Evolutionary conservation across 1,139 yeast genomes (phyloP).

Genomic region (Arxiozyma heterogenica): DNA sequence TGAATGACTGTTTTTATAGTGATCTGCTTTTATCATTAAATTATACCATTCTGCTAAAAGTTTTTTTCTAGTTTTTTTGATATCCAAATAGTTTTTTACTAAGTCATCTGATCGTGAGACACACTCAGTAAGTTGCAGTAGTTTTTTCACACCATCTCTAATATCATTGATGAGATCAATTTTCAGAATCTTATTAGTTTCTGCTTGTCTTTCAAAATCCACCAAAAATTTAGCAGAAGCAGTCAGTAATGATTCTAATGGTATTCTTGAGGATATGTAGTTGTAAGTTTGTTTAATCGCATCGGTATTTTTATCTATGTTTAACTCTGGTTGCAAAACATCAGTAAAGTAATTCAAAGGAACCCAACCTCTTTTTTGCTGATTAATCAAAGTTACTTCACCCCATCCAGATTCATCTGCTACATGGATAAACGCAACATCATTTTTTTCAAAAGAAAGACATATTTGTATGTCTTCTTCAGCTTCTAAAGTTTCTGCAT

Average conservation of each 20-base stretch:
- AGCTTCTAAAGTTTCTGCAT: conserved; percentile 55
- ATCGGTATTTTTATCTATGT: conserved; percentile 1
- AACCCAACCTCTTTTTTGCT: conserved; percentile 86
- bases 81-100: conserved; percentile 59
- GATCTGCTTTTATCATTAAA: conserved; percentile 78
- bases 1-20: conserved; percentile 64
- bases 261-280: conserved; percentile 36
- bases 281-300: conserved; percentile 4
- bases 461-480: conserved; percentile 69
- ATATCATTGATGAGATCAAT: conserved; percentile 43
- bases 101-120: conserved; percentile 74
- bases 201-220: conserved; percentile 49
- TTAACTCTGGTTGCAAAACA: conserved; percentile 32
- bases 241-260: conserved; percentile 52
- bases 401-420: conserved; percentile 97
- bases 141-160: conserved; percentile 73
- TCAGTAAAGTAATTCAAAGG: conserved; percentile 88
- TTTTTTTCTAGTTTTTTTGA: conserved; percentile 67
- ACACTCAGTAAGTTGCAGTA: conserved; percentile 73
- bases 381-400: conserved; percentile 71
- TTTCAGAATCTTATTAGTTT: conserved; percentile 21
- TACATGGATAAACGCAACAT: conserved; percentile 78
- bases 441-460: conserved; percentile 70
- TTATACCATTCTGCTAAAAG: conserved; percentile 87
- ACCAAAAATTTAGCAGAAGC: conserved; percentile 70